Base-by-base conservation (phyloP, 257 asterid species). In the Gentiana dahurica region DNA sequence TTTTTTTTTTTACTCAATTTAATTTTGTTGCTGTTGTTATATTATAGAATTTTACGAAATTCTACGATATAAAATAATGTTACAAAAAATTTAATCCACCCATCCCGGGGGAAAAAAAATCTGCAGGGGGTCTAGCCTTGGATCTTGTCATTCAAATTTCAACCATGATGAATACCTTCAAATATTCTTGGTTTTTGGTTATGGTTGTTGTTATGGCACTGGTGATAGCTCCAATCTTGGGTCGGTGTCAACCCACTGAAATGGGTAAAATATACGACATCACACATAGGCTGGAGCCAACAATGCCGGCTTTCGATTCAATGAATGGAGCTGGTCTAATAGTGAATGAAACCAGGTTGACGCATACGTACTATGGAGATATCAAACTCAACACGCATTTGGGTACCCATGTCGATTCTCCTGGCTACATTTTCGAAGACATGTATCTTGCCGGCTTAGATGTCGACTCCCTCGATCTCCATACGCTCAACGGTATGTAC, bases 331-430 rank as follows among this genome's bases (percentile, higher is more conserved):
- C 60, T 79, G 87, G 9, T 74, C 79, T 13, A 77, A 73, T 67
- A 68, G 74, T 70, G 41, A 36, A 15, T 33, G 70, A 84, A 84
- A 66, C 68, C 58, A 54, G 77, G 88, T 15, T 90, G 62, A 61
- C 1, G 68, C 77, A 69, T 57, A 68, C 4, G 83, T 7, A 68
- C 70, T 24, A 75, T 57, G 60, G 66, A 7, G 45, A 36, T 6
- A 34, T 63, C 5, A 43, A 6, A 13, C 58, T 58, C 9, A 43
- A 43, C 39, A 45, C 65, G 50, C 97, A 90, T 70, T 41, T 85
- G 55, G 96, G 96, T 32, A 87, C 95, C 24, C 96, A 90, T 55
- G 95, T 90, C 7, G 96, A 89, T 70, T 83, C 95, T 2, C 96
- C 97, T 7, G 89, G 90, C 1, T 95, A 90, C 64, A 33, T 80